A percentile compares a stretch with the other conserved stretches of the same genome.
Evolutionary conservation across 345 rosid species (phyloP).

Genomic region (Linum trigynum): DNA sequence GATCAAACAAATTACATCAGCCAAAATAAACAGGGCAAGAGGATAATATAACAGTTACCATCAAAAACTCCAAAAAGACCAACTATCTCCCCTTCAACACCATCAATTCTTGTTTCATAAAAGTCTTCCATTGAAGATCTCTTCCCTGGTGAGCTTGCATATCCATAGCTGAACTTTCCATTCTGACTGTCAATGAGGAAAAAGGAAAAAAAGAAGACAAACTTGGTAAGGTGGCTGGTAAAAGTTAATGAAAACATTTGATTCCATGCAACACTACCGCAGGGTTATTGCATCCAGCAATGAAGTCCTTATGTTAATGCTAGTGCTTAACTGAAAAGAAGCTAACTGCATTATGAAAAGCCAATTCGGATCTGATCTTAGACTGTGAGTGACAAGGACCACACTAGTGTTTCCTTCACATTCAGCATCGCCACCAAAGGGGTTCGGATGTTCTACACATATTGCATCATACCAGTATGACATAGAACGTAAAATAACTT

Average conservation of each 20-base stretch:
- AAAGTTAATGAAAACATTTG: neutral
- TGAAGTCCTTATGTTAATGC: neutral
- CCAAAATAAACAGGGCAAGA: neutral
- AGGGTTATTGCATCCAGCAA: neutral
- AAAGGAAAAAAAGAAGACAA: neutral
- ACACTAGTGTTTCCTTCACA: neutral
- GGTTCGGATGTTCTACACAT: neutral
- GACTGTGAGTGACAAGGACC: neutral
- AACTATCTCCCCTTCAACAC: constrained; percentile 48
- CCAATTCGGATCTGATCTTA: neutral
- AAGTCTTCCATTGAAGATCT: constrained; percentile 62
- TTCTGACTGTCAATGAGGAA: constrained; percentile 49
- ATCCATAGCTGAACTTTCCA: constrained; percentile 48
- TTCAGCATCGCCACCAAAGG: neutral
- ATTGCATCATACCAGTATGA: neutral
- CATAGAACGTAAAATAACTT: neutral
- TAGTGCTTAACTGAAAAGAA: too few relatives aligned
- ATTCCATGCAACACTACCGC: neutral
- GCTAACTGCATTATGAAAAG: neutral
- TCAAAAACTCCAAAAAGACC: constrained; percentile 59
- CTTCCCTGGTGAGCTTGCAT: constrained; percentile 50
- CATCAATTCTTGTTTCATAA: constrained; percentile 45
- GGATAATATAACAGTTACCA: constrained; percentile 20
- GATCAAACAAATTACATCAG: neutral
- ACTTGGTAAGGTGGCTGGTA: neutral